Evolutionary conservation across 164 flowering plant genomes (phyloP).

Genomic region (Vitis amurensis): DNA sequence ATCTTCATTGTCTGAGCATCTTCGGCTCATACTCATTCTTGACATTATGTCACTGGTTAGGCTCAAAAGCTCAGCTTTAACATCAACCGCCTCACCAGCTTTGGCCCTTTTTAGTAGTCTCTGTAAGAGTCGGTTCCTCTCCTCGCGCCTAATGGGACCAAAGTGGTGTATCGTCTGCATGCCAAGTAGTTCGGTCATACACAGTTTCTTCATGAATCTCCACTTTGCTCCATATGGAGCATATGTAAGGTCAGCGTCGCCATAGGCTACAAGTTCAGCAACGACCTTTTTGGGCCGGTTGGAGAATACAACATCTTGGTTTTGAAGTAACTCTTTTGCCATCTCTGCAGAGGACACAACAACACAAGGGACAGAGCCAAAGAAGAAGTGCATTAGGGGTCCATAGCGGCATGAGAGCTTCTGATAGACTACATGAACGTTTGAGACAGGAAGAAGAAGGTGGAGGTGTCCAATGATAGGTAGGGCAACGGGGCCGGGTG

Average conservation of each 20-base stretch:
- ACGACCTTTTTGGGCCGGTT: slow-evolving; percentile 5
- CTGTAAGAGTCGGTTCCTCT: too few relatives aligned
- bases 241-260: slow-evolving; percentile 26
- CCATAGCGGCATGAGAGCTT: slow-evolving; percentile 18
- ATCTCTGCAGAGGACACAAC: slow-evolving; percentile 15
- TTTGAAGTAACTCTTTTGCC: slow-evolving; percentile 12
- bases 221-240: slow-evolving; percentile 49
- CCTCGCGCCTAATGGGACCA: too few relatives aligned
- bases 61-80: too few relatives aligned
- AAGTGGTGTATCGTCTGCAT: too few relatives aligned
- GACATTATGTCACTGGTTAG: too few relatives aligned
- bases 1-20: too few relatives aligned
- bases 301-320: slow-evolving; percentile 7
- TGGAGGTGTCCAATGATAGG: slow-evolving; percentile 31
- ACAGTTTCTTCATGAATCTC: slow-evolving; percentile 55
- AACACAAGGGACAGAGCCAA: slow-evolving; percentile 19
- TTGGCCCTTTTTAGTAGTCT: too few relatives aligned
- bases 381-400: slow-evolving; percentile 16
- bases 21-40: too few relatives aligned
- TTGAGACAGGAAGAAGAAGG: slow-evolving; percentile 3
- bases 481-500: slow-evolving; percentile 18
- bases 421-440: slow-evolving; percentile 18
- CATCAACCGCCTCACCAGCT: too few relatives aligned
- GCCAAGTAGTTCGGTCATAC: slow-evolving; percentile 35
- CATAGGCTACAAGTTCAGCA: slow-evolving; percentile 9